Percentiles rank a stretch among this genome's conserved stretches.
These are phyloP conservation scores for Auriscalpium vulgare DNA, from an alignment of 768 basidiomycete genomes.

Conservation along the genomic window DNA sequence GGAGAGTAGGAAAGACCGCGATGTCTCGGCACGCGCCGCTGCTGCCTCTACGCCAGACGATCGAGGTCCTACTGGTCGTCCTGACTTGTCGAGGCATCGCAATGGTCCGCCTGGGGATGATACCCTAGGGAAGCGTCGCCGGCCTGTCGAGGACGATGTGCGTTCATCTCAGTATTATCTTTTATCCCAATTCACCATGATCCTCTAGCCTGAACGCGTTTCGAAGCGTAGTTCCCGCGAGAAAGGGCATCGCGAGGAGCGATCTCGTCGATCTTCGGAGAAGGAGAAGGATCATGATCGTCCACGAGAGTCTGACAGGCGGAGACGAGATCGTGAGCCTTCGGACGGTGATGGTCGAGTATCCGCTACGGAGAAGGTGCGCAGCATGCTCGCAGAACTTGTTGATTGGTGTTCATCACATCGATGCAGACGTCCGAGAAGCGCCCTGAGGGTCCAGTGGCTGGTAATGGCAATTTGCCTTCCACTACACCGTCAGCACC, in stretches of 20 bases:
- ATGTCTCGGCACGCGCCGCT: slow-evolving; percentile 27
- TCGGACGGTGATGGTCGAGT: slow-evolving; percentile 42
- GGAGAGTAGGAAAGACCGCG: slow-evolving; percentile 55
- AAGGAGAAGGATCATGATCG: slow-evolving; percentile 51
- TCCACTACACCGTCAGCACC: slow-evolving; percentile 62
- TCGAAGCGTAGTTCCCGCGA: slow-evolving; percentile 80
- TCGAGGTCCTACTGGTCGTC: slow-evolving; percentile 47
- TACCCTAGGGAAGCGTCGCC: slow-evolving; percentile 62
- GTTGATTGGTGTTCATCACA: background rate
- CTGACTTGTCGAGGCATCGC: slow-evolving; percentile 53
- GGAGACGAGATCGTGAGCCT: slow-evolving; percentile 54
- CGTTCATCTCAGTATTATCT: slow-evolving; percentile 19
- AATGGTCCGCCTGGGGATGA: slow-evolving; percentile 46
- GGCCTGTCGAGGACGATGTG: slow-evolving; percentile 69
- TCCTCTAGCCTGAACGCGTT: slow-evolving; percentile 53
- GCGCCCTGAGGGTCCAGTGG: slow-evolving; percentile 39
- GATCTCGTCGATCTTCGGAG: slow-evolving; percentile 54
- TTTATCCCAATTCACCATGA: background rate
- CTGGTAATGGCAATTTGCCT: slow-evolving; percentile 34
- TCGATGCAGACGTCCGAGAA: slow-evolving; percentile 40
- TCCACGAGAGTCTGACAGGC: slow-evolving; percentile 58
- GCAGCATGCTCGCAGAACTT: slow-evolving; percentile 4
- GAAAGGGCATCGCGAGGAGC: slow-evolving; percentile 70
- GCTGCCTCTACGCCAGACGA: slow-evolving; percentile 39
- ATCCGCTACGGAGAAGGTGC: slow-evolving; percentile 52